These are phyloP conservation scores for Daldinia caldariorum DNA, from an alignment of 495 filamentous ascomycete species.

Conservation along the genomic window DNA sequence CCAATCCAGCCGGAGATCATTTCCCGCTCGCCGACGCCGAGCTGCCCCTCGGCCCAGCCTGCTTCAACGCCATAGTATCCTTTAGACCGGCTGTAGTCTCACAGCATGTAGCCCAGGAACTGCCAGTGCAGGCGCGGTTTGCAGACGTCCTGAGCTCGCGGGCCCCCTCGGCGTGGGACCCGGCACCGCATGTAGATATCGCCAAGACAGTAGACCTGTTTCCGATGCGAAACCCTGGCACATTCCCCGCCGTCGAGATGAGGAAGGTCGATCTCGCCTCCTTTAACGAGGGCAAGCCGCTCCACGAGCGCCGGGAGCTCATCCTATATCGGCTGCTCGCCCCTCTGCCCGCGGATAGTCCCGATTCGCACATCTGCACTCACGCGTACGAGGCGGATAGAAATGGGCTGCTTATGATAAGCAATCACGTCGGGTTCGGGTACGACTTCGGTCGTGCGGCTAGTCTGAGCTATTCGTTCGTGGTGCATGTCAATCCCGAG, in stretches of 20 bases:
- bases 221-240: slow-evolving; percentile 46
- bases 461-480: slow-evolving; percentile 69
- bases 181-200: slow-evolving; percentile 56
- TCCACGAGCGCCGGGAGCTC: slow-evolving; percentile 68
- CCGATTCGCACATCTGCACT: slow-evolving; percentile 65
- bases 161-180: slow-evolving; percentile 51
- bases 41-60: slow-evolving; percentile 57
- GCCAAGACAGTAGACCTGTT: slow-evolving; percentile 38
- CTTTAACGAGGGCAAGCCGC: slow-evolving; percentile 61
- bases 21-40: slow-evolving; percentile 51
- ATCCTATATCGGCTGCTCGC: slow-evolving; percentile 66
- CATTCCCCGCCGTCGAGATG: slow-evolving; percentile 69
- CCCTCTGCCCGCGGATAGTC: slow-evolving; percentile 46
- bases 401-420: slow-evolving; percentile 72
- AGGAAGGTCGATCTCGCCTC: slow-evolving; percentile 70
- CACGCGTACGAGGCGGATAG: slow-evolving; percentile 75
- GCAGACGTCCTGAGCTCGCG: slow-evolving; percentile 48
- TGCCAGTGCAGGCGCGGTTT: slow-evolving; percentile 51
- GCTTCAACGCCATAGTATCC: slow-evolving; percentile 69
- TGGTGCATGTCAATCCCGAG: slow-evolving; percentile 65
- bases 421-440: slow-evolving; percentile 67
- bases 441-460: slow-evolving; percentile 63
- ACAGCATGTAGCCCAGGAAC: slow-evolving; percentile 47
- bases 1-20: slow-evolving; percentile 43
- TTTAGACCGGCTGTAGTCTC: slow-evolving; percentile 57